Conservation (phyloP, 139 green algal species). For the Volvox africanus region DNA sequence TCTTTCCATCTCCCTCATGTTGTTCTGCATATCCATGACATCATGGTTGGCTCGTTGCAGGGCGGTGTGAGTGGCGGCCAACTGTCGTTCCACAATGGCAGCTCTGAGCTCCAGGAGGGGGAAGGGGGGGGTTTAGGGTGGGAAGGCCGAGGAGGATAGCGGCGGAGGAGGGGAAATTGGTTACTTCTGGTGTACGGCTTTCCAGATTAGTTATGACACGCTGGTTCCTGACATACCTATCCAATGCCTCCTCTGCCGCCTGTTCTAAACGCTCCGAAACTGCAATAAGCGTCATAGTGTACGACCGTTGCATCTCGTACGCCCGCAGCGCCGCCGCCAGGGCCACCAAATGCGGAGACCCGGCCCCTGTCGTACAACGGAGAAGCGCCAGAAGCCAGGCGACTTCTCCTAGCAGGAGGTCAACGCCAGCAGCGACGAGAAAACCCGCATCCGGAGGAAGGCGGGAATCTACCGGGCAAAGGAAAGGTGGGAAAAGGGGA, state of each 20-base stretch:
- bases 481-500: too few relatives aligned
- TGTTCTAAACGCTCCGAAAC: constrained; percentile 29
- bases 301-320: constrained; percentile 34
- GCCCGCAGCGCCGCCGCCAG: constrained; percentile 41
- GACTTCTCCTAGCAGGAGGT: constrained; percentile 57
- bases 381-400: constrained; percentile 56
- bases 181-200: neutral
- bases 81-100: constrained; percentile 19
- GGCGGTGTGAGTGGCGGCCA: neutral
- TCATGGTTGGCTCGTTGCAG: neutral
- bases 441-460: constrained; percentile 51
- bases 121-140: neutral
- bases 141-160: neutral
- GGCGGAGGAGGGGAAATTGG: neutral
- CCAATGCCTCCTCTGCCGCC: constrained; percentile 45
- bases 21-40: constrained; percentile 3
- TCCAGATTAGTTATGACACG: neutral
- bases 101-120: neutral
- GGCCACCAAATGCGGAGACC: constrained; percentile 44
- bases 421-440: constrained; percentile 37
- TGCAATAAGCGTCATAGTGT: constrained; percentile 12
- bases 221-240: constrained; percentile 8
- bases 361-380: constrained; percentile 5
- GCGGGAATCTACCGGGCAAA: neutral
- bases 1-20: constrained; percentile 36